Evolutionary conservation across 257 asterid species (phyloP).

Genomic region (Ligustrum vulgare): DNA sequence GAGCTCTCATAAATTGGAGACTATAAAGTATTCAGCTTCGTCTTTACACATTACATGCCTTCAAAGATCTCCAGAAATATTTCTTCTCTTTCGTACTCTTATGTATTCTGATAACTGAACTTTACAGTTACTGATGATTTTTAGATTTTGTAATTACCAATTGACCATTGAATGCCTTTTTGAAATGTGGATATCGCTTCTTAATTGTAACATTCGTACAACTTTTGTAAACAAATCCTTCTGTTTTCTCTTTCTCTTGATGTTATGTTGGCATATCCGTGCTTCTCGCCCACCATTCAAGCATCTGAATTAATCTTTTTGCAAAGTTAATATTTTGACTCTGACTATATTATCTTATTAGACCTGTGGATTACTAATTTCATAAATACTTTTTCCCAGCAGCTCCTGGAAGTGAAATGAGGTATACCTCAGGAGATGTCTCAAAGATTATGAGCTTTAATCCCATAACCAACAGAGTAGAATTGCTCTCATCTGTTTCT

Average conservation of each 20-base stretch:
- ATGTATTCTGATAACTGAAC: constrained; percentile 2
- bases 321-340: constrained; percentile 6
- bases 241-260: neutral
- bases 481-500: constrained; percentile 46
- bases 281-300: neutral
- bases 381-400: constrained; percentile 23
- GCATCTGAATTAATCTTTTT: neutral
- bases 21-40: constrained; percentile 4
- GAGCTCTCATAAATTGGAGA: neutral
- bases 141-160: neutral
- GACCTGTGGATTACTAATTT: neutral
- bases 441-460: constrained; percentile 55
- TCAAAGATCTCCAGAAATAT: neutral
- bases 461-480: constrained; percentile 49
- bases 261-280: neutral
- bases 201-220: neutral
- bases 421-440: constrained; percentile 66
- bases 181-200: constrained; percentile 7
- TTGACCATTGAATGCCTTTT: neutral
- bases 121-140: constrained; percentile 14
- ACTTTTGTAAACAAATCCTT: neutral
- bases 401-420: constrained; percentile 63
- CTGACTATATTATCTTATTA: neutral
- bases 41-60: neutral
- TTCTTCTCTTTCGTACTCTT: constrained; percentile 8